Evolutionary conservation across 768 basidiomycete genomes (phyloP).

Genomic region (Russula virescens): DNA sequence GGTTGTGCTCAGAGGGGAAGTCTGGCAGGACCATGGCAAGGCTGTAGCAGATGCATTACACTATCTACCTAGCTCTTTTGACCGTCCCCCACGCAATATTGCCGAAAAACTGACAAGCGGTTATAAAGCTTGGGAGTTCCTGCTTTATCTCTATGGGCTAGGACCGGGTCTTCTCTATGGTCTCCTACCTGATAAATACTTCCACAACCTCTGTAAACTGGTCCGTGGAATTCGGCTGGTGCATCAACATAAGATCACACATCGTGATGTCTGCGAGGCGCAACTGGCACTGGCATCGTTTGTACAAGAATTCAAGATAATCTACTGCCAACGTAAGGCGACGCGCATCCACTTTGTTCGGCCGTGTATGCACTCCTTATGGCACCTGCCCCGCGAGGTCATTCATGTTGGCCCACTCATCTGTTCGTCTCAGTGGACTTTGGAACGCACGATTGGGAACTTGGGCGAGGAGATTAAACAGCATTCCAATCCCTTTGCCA

Average conservation of each 20-base stretch:
- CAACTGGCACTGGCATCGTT: neutral
- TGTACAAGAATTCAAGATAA: neutral
- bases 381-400: neutral
- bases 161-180: slow-evolving; percentile 28
- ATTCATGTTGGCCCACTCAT: neutral
- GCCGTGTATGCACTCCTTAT: neutral
- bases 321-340: neutral
- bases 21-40: neutral
- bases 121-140: slow-evolving; percentile 32
- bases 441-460: neutral
- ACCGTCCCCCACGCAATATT: slow-evolving; percentile 33
- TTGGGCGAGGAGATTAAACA: neutral
- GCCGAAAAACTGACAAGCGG: slow-evolving; percentile 36
- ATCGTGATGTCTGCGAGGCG: neutral
- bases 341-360: neutral
- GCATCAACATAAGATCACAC: slow-evolving; percentile 20
- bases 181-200: slow-evolving; percentile 27
- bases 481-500: neutral
- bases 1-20: neutral
- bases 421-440: neutral
- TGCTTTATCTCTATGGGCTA: slow-evolving; percentile 25
- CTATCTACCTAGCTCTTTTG: neutral
- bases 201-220: slow-evolving; percentile 28
- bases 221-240: slow-evolving; percentile 27
- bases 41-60: neutral